phyloP scores from a whole-genome alignment of 345 rosid species.

The Arabidopsis arenosa region DNA sequence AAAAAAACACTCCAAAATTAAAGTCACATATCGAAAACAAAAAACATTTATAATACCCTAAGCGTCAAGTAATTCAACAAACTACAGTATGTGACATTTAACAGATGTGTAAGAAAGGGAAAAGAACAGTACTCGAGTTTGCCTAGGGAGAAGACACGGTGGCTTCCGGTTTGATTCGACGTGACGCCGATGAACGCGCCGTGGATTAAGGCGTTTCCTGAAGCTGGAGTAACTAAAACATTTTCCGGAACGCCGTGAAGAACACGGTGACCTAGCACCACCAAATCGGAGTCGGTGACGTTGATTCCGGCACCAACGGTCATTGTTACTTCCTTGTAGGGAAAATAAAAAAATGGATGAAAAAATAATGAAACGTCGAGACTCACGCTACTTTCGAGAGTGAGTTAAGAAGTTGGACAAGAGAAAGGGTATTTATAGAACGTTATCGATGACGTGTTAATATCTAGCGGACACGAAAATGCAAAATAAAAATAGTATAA shows the following conservation, averaged over 20 bases:
- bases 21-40: no score
- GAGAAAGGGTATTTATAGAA: conserved; percentile 6
- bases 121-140: conserved; percentile 53
- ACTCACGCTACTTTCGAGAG: conserved; percentile 13
- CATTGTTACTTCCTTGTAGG: conserved; percentile 35
- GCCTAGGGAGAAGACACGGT: conserved; percentile 71
- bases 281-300: conserved; percentile 51
- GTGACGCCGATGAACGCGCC: conserved; percentile 60
- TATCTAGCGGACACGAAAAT: background rate
- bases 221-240: conserved; percentile 49
- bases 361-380: conserved; percentile 12
- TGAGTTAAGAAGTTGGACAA: background rate
- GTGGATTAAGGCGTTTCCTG: conserved; percentile 36
- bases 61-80: background rate
- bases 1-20: no score
- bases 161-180: conserved; percentile 48
- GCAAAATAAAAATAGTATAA: background rate
- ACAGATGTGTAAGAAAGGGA: background rate
- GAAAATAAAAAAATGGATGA: background rate
- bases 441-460: conserved; percentile 9
- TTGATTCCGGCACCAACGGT: conserved; percentile 42
- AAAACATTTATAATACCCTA: background rate
- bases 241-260: conserved; percentile 47
- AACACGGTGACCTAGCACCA: conserved; percentile 52
- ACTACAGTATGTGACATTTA: conserved; percentile 1